These are phyloP conservation scores for Rhodotorula paludigena DNA, from an alignment of 768 basidiomycete species.

Conservation along the genomic window DNA sequence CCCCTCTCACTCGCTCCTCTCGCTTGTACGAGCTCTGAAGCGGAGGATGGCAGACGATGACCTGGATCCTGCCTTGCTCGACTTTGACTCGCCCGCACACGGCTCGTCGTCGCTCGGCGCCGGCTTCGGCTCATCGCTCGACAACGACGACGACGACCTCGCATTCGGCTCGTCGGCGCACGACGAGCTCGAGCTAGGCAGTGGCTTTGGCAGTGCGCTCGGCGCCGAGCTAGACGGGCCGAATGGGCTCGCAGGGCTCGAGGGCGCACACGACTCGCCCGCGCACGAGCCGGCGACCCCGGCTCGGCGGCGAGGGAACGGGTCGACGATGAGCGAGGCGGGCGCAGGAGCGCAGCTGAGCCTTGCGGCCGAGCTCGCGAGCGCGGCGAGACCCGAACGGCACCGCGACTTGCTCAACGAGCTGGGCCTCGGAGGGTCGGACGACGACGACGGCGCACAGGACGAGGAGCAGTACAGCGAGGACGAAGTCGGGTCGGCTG, in stretches of 20 bases:
- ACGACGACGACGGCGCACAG: background rate
- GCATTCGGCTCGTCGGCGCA: background rate
- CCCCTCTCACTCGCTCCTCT: background rate
- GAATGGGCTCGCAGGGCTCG: background rate
- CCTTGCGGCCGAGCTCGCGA: conserved; percentile 32
- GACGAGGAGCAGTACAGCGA: background rate
- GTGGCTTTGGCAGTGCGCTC: background rate
- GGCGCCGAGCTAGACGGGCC: background rate
- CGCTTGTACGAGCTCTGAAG: background rate
- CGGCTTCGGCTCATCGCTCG: conserved; percentile 4
- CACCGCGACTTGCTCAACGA: conserved; percentile 17
- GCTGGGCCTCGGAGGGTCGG: conserved; percentile 29
- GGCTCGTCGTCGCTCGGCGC: background rate
- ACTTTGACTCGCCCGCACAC: conserved; percentile 7
- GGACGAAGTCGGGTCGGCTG: background rate
- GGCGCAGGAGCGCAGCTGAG: background rate
- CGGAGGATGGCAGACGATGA: conserved; percentile 19
- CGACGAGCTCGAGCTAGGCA: background rate
- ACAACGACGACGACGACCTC: background rate
- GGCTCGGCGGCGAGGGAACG: background rate
- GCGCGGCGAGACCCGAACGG: conserved; percentile 4
- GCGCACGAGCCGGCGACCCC: background rate
- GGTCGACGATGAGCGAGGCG: too few relatives aligned
- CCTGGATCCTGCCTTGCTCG: conserved; percentile 32
- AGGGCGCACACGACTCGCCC: too few relatives aligned